Percentiles rank a stretch among this genome's conserved stretches.
Evolutionary conservation across 495 filamentous ascomycete species (phyloP).

Genomic region (Ramalina peruviana): DNA sequence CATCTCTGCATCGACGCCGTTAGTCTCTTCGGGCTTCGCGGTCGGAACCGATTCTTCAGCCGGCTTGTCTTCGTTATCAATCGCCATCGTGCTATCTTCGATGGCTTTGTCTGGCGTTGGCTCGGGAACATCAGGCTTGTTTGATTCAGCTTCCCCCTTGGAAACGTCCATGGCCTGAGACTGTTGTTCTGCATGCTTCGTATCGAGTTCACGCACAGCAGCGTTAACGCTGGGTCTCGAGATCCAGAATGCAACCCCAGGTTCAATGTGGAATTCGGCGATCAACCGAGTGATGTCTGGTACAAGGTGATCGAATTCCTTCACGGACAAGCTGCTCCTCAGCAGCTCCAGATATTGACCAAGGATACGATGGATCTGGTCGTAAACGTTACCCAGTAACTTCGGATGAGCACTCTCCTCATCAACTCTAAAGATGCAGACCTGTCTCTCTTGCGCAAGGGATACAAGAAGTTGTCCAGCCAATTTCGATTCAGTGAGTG

Average conservation of each 20-base stretch:
- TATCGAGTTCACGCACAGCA: constrained; percentile 37
- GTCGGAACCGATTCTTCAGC: neutral
- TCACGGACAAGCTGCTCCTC: constrained; percentile 56
- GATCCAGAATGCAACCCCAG: constrained; percentile 79
- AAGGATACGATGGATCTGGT: constrained; percentile 75
- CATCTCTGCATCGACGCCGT: neutral
- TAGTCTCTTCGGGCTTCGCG: neutral
- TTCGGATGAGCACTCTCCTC: constrained; percentile 62
- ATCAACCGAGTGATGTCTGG: constrained; percentile 62
- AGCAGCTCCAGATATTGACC: constrained; percentile 82
- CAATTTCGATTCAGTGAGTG: constrained; percentile 55
- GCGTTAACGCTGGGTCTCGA: constrained; percentile 51
- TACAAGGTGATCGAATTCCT: constrained; percentile 71
- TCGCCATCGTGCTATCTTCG: constrained; percentile 10
- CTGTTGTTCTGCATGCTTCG: constrained; percentile 6
- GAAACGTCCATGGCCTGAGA: neutral
- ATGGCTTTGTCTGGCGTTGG: constrained; percentile 2
- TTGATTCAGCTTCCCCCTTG: neutral
- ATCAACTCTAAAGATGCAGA: constrained; percentile 56
- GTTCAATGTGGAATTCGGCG: constrained; percentile 65
- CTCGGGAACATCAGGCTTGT: constrained; percentile 10
- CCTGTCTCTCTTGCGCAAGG: constrained; percentile 77
- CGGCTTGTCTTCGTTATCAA: neutral
- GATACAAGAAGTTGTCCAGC: constrained; percentile 70
- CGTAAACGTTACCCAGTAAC: constrained; percentile 68